phyloP scores from a whole-genome alignment of 352 stramenopile genomes.

The Saprolegnia parasitica region DNA sequence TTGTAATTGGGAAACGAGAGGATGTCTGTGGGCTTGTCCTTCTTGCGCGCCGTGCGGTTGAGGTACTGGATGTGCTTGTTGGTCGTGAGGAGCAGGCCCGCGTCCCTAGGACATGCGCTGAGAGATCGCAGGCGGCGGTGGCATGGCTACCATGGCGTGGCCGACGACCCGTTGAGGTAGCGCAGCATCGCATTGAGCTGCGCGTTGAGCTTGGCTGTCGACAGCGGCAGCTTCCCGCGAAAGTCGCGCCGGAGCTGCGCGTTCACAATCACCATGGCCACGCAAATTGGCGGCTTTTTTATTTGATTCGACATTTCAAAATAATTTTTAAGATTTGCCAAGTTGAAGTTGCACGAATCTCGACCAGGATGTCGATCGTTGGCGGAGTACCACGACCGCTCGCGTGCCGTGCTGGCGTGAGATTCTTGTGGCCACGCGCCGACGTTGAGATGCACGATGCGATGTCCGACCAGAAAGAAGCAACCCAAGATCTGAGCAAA shows the following conservation, averaged over 20 bases:
- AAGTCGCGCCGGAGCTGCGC: constrained; percentile 30
- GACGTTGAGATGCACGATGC: too few species aligned
- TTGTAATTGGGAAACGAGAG: constrained; percentile 80
- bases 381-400: too few species aligned
- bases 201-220: constrained; percentile 43
- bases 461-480: too few species aligned
- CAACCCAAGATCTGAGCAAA: too few species aligned
- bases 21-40: constrained; percentile 78
- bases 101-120: constrained; percentile 39
- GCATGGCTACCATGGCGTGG: constrained; percentile 50
- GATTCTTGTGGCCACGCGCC: too few species aligned
- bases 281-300: constrained; percentile 35
- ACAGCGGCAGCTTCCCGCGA: constrained; percentile 39
- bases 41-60: constrained; percentile 65
- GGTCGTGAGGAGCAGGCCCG: constrained; percentile 76
- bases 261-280: constrained; percentile 46
- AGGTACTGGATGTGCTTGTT: constrained; percentile 68
- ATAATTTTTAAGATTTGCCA: background rate
- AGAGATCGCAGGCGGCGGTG: background rate
- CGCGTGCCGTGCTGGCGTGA: too few species aligned
- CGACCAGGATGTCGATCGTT: too few species aligned
- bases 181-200: constrained; percentile 71
- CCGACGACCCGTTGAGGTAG: constrained; percentile 46
- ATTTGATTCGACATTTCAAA: background rate
- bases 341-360: background rate